Base-by-base conservation (phyloP, 495 filamentous ascomycete genomes). In the Xylaria grammica region DNA sequence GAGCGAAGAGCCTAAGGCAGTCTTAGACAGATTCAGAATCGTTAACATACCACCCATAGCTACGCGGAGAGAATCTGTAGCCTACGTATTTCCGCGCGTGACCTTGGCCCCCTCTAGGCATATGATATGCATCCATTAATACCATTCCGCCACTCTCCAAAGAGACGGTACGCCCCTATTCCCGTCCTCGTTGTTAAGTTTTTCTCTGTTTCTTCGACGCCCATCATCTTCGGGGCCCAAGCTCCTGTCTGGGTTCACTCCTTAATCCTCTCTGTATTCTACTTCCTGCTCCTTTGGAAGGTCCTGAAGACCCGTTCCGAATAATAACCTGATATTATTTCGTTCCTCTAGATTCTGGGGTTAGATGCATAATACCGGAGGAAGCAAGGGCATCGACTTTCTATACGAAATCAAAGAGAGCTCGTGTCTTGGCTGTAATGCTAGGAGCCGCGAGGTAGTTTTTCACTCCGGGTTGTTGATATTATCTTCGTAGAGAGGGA, bases 91-190 rank as follows among this genome's bases (percentile, higher is more conserved):
- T 20, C 54, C 36, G 6, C 11, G 34, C 26, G 10, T 57, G 38
- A 57, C 42, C 36, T 44, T 57, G 22, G 27, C 24, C 54, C 29
- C 54, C 15, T 57, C 34, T 22, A 57, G 8, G 29, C 34, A 44
- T 13, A 57, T 2, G 26, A 57, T 44, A 57, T 44, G 36, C 7
- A 22, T 32, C 54, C 54, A 57, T 26, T 26, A 11, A 27, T 42
- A 22, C 22, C 54, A 13, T 19, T 15, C 9, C 34, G 42, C 15
- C 15, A 36, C 13, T 57, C 34, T 19, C 34, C 54, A 1, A 19
- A 57, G 54, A 32, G 51, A 36, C 19, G 19, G 51, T 22, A 29
- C 19, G 34, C 9, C 9, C 8, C 11, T n/a, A n/a, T n/a, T n/a
- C n/a, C 19, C 15, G 52, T 9, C 6, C 20, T 56, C n/a, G n/a